phyloP scores from a whole-genome alignment of 345 rosid genomes.

The Excoecaria agallocha region DNA sequence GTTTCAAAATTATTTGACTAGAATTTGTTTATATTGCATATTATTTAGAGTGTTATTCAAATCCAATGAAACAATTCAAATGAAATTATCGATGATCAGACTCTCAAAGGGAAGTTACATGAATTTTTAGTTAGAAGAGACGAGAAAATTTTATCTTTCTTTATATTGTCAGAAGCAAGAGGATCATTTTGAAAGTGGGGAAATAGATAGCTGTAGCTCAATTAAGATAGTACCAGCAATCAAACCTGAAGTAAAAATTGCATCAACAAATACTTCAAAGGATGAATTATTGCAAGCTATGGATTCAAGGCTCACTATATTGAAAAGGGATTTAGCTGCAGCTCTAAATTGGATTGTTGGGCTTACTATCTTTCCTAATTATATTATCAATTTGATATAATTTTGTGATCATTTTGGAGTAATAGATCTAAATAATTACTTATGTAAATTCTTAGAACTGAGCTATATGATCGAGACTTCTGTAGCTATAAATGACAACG shows the following conservation, averaged over 20 bases:
- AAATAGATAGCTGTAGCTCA: slow-evolving; percentile 21
- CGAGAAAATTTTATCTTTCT: no score
- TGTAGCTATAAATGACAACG: slow-evolving; percentile 21
- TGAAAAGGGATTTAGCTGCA: slow-evolving; percentile 46
- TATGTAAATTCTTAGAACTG: slow-evolving; percentile 31
- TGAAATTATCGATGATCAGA: no score
- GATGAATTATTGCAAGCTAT: slow-evolving; percentile 58
- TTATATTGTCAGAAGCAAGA: slow-evolving; percentile 32
- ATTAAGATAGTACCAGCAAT: neutral
- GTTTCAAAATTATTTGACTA: no score
- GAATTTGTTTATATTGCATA: no score
- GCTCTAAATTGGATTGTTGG: slow-evolving; percentile 42
- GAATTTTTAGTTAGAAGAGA: no score
- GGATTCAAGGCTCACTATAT: slow-evolving; percentile 53
- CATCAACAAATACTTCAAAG: slow-evolving; percentile 48
- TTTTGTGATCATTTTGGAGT: slow-evolving; percentile 54
- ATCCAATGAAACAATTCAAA: no score
- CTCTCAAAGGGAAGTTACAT: no score
- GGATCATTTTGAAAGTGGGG: slow-evolving; percentile 19
- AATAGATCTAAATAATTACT: slow-evolving; percentile 34
- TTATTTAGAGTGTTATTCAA: no score
- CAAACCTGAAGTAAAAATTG: slow-evolving; percentile 33
- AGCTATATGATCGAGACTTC: slow-evolving; percentile 21
- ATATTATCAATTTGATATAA: slow-evolving; percentile 34
- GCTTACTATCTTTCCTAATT: slow-evolving; percentile 38